Evolutionary conservation across 2,329 filamentous ascomycete species (phyloP).

Genomic region (Fusarium nanum): DNA sequence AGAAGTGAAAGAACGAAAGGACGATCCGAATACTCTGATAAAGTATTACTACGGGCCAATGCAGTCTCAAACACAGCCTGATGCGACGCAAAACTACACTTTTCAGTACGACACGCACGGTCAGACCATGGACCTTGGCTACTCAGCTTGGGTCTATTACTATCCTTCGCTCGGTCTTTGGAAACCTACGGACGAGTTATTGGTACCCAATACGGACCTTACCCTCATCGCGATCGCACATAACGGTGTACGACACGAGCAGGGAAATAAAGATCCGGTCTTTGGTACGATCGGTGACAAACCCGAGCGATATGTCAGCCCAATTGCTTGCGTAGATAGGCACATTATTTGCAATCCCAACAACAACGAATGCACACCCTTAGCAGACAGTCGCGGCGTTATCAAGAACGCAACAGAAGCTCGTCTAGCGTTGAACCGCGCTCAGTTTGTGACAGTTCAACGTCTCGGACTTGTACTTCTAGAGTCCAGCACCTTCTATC

Average conservation of each 20-base stretch:
- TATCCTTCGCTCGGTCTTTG: neutral
- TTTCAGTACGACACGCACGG: neutral
- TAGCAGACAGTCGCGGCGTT: neutral
- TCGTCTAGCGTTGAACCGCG: neutral
- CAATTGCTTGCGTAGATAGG: neutral
- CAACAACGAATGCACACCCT: neutral
- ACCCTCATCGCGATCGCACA: neutral
- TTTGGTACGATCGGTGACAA: neutral
- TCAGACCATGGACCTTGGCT: neutral
- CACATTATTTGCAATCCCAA: neutral
- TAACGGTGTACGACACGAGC: neutral
- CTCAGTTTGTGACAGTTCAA: neutral
- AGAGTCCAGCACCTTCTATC: neutral
- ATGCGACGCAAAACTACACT: neutral
- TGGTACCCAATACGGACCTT: neutral
- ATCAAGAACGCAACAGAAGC: neutral
- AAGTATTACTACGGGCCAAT: neutral
- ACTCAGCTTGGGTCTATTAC: neutral
- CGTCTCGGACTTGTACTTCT: rapidly evolving
- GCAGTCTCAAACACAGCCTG: neutral
- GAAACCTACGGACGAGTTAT: neutral
- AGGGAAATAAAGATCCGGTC: neutral
- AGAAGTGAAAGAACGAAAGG: neutral
- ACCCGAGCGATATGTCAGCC: neutral
- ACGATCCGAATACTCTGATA: neutral